Percentiles rank a stretch among this genome's conserved stretches.
These are phyloP conservation scores for Choiromyces venosus DNA, from an alignment of 495 filamentous ascomycete species.

Conservation along the genomic window DNA sequence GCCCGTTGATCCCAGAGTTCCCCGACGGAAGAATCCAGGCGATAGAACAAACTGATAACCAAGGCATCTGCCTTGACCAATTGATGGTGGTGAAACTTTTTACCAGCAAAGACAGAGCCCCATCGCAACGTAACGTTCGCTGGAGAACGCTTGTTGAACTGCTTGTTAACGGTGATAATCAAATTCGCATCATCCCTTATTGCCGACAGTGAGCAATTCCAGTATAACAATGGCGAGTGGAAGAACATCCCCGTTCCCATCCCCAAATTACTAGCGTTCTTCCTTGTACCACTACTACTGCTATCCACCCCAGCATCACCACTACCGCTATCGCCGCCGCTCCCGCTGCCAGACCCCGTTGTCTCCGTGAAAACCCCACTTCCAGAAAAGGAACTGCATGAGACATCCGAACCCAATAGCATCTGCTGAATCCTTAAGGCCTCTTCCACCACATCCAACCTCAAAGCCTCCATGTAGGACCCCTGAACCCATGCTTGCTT, in stretches of 20 bases:
- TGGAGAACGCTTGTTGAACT: constrained; percentile 50
- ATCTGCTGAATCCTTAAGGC: constrained; percentile 60
- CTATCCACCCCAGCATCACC: neutral
- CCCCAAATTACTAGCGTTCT: constrained; percentile 47
- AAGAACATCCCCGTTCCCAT: constrained; percentile 48
- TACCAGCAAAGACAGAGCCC: constrained; percentile 69
- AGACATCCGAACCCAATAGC: constrained; percentile 48
- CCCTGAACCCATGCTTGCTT: constrained; percentile 52
- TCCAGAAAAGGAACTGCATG: constrained; percentile 25
- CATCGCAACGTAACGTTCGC: constrained; percentile 65
- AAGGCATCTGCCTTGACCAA: constrained; percentile 65
- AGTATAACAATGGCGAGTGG: constrained; percentile 69
- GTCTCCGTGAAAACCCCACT: constrained; percentile 8
- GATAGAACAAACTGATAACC: constrained; percentile 66
- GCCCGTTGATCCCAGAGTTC: constrained; percentile 55
- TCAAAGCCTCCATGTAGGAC: constrained; percentile 62
- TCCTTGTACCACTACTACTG: constrained; percentile 11
- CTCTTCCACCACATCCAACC: constrained; percentile 54
- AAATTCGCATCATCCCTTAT: constrained; percentile 56
- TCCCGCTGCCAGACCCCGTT: neutral
- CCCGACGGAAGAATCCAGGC: constrained; percentile 53
- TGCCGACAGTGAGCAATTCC: constrained; percentile 56
- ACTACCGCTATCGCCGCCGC: neutral
- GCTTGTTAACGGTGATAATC: constrained; percentile 59
- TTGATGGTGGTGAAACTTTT: constrained; percentile 57